Percentiles rank a stretch among this genome's conserved stretches.
Conservation (phyloP, 176 grass and related monocot species). For the Lolium perenne region DNA sequence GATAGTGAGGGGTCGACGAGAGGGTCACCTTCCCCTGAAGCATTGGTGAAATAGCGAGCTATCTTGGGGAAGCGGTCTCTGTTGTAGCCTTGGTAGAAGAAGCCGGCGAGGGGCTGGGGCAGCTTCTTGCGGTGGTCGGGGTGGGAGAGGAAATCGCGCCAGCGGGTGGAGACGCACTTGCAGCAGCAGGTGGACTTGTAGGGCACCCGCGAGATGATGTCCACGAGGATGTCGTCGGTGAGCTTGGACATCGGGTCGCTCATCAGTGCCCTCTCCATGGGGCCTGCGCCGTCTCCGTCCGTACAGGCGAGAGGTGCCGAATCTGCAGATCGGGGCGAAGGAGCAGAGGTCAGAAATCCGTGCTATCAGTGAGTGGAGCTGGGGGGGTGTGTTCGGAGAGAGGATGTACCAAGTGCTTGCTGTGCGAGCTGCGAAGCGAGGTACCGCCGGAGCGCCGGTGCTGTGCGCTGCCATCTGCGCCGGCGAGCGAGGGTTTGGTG, state of each 20-base stretch:
- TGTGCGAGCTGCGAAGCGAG: too few species aligned
- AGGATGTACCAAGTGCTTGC: too few species aligned
- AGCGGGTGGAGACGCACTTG: neutral
- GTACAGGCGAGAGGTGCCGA: neutral
- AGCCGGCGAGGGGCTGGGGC: neutral
- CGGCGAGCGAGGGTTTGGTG: neutral
- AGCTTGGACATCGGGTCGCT: neutral
- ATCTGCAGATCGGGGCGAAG: slow-evolving; percentile 1
- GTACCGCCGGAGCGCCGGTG: too few species aligned
- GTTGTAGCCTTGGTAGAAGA: neutral
- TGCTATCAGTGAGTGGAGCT: neutral
- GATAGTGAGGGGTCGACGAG: neutral
- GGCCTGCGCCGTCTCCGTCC: neutral
- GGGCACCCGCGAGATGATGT: too few species aligned
- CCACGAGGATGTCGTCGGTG: neutral
- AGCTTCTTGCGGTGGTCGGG: neutral
- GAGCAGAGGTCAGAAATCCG: neutral
- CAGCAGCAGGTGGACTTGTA: neutral
- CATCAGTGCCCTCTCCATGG: neutral
- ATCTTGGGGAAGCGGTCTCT: neutral
- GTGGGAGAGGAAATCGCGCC: neutral
- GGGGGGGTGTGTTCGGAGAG: neutral
- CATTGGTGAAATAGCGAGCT: neutral
- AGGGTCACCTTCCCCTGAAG: neutral
- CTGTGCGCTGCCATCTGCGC: neutral